A percentile compares a stretch with the other conserved stretches of the same genome.
Conservation (phyloP, 805 yeast species). For the Spathaspora hagerdaliae region DNA sequence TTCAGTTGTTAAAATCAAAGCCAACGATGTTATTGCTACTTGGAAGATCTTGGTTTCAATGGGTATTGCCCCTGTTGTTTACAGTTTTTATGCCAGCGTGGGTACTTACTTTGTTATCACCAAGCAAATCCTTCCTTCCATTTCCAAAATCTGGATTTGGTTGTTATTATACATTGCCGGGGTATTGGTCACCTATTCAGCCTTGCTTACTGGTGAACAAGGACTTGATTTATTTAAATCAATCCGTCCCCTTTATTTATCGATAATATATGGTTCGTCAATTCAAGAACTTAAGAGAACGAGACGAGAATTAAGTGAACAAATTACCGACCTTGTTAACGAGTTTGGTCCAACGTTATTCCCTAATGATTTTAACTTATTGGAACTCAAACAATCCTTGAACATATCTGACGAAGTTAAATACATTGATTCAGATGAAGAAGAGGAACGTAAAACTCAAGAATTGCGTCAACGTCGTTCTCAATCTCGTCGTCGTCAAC, state of each 20-base stretch:
- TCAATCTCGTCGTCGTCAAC: conserved; percentile 17
- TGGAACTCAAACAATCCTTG: conserved; percentile 41
- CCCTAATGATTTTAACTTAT: conserved; percentile 71
- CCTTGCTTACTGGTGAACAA: conserved; percentile 85
- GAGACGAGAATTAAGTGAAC: conserved; percentile 59
- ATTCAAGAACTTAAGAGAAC: conserved; percentile 55
- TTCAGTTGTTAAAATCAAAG: conserved; percentile 86
- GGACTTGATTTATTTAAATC: conserved; percentile 88
- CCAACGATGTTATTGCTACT: conserved; percentile 92
- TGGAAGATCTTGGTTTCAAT: conserved; percentile 92
- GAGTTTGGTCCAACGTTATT: conserved; percentile 78
- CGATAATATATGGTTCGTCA: conserved; percentile 55
- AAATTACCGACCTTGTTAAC: conserved; percentile 77
- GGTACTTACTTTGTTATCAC: conserved; percentile 39
- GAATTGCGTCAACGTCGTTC: conserved; percentile 42
- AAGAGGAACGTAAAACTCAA: conserved; percentile 48
- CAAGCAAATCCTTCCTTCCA: conserved; percentile 16
- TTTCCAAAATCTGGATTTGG: conserved; percentile 37
- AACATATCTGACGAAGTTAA: conserved; percentile 23
- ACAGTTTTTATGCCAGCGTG: conserved; percentile 70
- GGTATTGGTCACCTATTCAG: conserved; percentile 78
- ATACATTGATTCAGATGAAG: conserved; percentile 41
- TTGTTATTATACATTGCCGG: conserved; percentile 56
- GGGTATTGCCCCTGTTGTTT: conserved; percentile 84
- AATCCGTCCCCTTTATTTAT: conserved; percentile 71